Conservation (phyloP, 345 rosid species). For the Gossypium ekmanianum region DNA sequence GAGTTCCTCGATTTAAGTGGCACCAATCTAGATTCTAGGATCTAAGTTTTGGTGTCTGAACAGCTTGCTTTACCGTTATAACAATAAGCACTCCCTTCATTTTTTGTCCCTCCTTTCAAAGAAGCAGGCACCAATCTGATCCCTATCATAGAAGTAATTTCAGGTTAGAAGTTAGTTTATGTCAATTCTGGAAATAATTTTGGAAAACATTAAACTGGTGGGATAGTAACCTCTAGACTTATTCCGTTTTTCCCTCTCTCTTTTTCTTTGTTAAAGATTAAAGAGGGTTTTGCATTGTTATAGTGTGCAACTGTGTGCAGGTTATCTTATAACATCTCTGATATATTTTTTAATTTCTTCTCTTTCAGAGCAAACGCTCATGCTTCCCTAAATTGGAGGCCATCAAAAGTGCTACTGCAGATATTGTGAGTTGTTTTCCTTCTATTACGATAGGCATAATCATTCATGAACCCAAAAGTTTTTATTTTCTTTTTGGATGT, state of each 20-base stretch:
- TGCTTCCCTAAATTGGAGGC: constrained; percentile 90
- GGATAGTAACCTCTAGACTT: not conserved
- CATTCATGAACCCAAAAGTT: not conserved
- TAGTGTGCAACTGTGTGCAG: not conserved
- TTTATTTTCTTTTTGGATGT: constrained; percentile 5
- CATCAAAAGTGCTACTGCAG: constrained; percentile 84
- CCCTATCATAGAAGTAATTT: not conserved
- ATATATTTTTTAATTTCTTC: constrained; percentile 14
- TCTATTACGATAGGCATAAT: not conserved
- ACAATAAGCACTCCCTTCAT: not conserved
- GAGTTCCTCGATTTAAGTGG: not conserved
- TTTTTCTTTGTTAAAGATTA: constrained; percentile 1
- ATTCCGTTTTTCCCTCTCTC: not conserved
- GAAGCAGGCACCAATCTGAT: not conserved
- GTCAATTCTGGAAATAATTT: constrained; percentile 1
- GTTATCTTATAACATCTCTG: constrained; percentile 16
- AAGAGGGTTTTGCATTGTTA: not conserved
- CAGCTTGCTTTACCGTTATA: not conserved
- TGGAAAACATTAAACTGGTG: not conserved
- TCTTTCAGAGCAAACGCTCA: constrained; percentile 66
- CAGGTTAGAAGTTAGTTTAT: not conserved
- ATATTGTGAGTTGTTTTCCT: constrained; percentile 57
- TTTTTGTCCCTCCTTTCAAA: not conserved
- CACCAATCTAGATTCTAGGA: not conserved
- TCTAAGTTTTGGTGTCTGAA: not conserved